Evolutionary conservation across 139 green algal species (phyloP).

Genomic region (Chlamydomonas incerta): DNA sequence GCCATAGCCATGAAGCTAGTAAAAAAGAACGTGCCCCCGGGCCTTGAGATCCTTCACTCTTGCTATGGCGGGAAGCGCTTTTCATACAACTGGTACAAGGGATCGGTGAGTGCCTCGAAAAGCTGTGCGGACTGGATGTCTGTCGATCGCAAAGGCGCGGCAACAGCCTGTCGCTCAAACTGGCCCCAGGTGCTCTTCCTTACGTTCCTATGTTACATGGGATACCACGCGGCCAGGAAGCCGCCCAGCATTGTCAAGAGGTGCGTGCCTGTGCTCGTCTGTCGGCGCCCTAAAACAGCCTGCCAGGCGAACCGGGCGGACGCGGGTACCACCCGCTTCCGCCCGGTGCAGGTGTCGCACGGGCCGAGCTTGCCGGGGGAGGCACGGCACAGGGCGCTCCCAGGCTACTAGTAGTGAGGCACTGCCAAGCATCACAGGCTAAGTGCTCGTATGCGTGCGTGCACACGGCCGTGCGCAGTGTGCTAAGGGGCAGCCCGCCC

Average conservation of each 20-base stretch:
- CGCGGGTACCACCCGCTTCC: too few relatives aligned
- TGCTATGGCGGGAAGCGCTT: slow-evolving; percentile 44
- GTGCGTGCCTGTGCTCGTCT: slow-evolving; percentile 22
- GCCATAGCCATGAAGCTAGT: neutral
- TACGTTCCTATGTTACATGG: slow-evolving; percentile 92
- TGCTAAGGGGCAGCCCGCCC: neutral
- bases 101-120: slow-evolving; percentile 1
- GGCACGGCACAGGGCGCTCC: too few relatives aligned
- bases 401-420: too few relatives aligned
- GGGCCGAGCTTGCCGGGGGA: too few relatives aligned
- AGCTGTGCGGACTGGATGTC: too few relatives aligned
- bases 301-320: too few relatives aligned
- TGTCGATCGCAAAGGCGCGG: slow-evolving; percentile 1
- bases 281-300: neutral
- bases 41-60: slow-evolving; percentile 51
- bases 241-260: slow-evolving; percentile 94
- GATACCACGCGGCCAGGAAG: slow-evolving; percentile 94
- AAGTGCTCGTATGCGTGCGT: neutral
- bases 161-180: neutral
- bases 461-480: neutral
- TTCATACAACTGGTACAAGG: slow-evolving; percentile 48
- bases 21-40: slow-evolving; percentile 33
- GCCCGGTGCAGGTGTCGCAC: too few relatives aligned
- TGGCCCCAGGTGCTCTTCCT: slow-evolving; percentile 80
- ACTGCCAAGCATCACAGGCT: too few relatives aligned